Evolutionary conservation across 176 grass and related monocot genomes (phyloP).

Genomic region (Phoenix roebelenii): DNA sequence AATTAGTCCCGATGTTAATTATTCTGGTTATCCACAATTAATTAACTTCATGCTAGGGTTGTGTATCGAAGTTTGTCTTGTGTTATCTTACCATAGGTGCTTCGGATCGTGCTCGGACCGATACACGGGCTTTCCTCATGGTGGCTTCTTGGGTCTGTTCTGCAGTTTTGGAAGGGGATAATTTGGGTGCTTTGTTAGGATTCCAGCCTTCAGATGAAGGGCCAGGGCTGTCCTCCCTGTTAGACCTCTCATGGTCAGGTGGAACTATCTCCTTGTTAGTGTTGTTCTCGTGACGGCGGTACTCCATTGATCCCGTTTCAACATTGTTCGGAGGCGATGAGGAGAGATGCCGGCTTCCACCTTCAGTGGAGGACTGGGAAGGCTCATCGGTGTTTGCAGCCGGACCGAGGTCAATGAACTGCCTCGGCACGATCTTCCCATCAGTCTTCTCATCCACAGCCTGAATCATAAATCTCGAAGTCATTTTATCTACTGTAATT

Average conservation of each 20-base stretch:
- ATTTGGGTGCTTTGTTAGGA: background rate
- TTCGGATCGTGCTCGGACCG: constrained; percentile 88
- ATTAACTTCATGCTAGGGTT: too few species aligned
- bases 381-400: constrained; percentile 24
- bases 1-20: background rate
- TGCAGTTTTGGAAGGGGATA: constrained; percentile 26
- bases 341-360: constrained; percentile 40
- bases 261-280: constrained; percentile 27
- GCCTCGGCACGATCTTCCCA: constrained; percentile 37
- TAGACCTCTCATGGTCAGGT: constrained; percentile 1
- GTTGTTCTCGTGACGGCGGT: too few species aligned
- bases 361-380: constrained; percentile 77
- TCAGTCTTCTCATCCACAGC: constrained; percentile 3
- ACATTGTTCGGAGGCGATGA: constrained; percentile 17
- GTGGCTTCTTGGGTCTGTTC: constrained; percentile 51
- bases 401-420: constrained; percentile 40
- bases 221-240: constrained; percentile 24
- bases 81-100: constrained; percentile 55
- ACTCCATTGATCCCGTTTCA: too few species aligned
- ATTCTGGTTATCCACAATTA: too few species aligned
- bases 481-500: too few species aligned
- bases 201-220: too few species aligned
- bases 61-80: too few species aligned
- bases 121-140: constrained; percentile 93
- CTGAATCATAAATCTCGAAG: background rate